Evolutionary conservation across 257 asterid genomes (phyloP), one percentile per base, ranked within the genome.

Genomic region (Primulina tabacum): DNA sequence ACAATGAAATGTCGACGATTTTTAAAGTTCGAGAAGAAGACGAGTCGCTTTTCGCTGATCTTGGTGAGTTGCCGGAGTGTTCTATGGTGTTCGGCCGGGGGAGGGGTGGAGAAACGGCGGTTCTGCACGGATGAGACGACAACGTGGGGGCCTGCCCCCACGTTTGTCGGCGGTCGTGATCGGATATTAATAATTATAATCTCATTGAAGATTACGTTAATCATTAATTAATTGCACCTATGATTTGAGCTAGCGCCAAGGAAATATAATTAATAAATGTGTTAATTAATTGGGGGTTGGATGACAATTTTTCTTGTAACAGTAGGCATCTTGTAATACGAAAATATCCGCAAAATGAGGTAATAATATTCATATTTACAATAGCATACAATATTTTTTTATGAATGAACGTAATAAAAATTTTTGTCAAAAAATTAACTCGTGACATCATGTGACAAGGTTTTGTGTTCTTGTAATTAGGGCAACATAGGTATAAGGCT

Each of bases 61-160:
- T 94, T 4, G 97, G 96, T 0, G 95, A 87, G 82, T 32, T 94
- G 84, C 97, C 99, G 80, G 99, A 94, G 79, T 94, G 92, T 35
- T 88, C 97, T 0, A 75, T 79, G 24, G 99, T 89, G 17, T 94
- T 94, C 80, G 83, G 82, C 69, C 95, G 86, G 1, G 91, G 85
- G 71, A 77, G 89, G 75, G 64, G 88, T 81, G 71, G 87, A 73
- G 74, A 78, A 72, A 64, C 82, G 84, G 64, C 87, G 82, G 74
- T 81, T 77, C 7, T 70, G 81, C 59, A 66, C 86, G 79, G 67
- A 77, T 60, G 61, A 30, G 56, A 30, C 7, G 40, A 5, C 55
- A 28, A 64, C 71, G 52, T 28, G 73, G 62, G 34, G 34, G 59
- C 47, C 16, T 2, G 33, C 17, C 18, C 55, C 26, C 55, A 3